These are phyloP conservation scores for Rhodotorula glutinis DNA, from an alignment of 1,284 basidiomycete species.

Conservation along the genomic window DNA sequence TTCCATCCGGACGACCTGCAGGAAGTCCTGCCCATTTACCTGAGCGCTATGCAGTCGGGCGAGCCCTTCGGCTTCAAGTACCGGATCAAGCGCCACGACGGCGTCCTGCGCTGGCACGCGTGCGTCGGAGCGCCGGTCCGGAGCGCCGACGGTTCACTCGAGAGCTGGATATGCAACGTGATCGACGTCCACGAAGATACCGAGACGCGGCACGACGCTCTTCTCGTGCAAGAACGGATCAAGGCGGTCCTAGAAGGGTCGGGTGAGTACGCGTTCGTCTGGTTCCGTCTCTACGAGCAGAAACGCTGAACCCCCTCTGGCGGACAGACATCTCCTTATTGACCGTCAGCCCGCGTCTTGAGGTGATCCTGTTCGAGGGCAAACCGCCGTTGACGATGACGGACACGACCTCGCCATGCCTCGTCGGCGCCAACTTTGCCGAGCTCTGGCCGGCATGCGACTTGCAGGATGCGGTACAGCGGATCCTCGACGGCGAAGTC, in stretches of 20 bases:
- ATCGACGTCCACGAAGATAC: conserved; percentile 20
- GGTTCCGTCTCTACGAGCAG: neutral
- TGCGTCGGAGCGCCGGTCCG: conserved; percentile 4
- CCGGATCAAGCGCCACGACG: conserved; percentile 37
- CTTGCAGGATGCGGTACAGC: conserved; percentile 2
- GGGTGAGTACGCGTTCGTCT: neutral
- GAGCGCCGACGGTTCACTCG: conserved; percentile 3
- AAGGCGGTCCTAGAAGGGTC: conserved; percentile 32
- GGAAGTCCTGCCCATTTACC: conserved; percentile 4
- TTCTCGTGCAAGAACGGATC: conserved; percentile 36
- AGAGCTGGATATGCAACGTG: conserved; percentile 44
- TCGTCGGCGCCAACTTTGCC: neutral
- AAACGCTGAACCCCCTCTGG: neutral
- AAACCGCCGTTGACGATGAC: neutral
- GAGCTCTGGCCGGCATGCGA: conserved; percentile 3
- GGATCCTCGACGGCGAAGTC: conserved; percentile 16
- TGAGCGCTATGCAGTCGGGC: conserved; percentile 15
- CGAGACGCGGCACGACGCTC: conserved; percentile 19
- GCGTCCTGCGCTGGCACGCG: conserved; percentile 10
- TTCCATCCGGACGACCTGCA: conserved; percentile 28
- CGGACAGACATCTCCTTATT: conserved; percentile 12
- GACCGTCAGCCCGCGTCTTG: neutral
- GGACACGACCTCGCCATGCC: neutral
- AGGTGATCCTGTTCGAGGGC: conserved; percentile 18
- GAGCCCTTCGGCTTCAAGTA: conserved; percentile 43